These are phyloP conservation scores for Gracilaria domingensis DNA, from an alignment of 23 red algal species.

Conservation along the genomic window DNA sequence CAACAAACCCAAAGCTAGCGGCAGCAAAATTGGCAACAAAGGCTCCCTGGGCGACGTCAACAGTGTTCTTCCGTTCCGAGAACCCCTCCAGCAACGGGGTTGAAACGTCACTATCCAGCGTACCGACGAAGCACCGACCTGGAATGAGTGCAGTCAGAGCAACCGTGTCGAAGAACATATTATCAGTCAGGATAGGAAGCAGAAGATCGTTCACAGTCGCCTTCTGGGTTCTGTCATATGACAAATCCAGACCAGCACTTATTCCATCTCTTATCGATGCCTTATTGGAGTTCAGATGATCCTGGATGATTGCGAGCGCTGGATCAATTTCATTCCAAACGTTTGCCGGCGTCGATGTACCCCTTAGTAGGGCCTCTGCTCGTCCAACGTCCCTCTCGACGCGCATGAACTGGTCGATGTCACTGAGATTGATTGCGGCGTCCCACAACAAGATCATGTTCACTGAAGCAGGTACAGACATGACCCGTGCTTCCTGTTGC, in stretches of 20 bases:
- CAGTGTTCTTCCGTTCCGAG: constrained; percentile 73
- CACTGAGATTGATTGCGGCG: constrained; percentile 78
- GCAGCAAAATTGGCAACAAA: constrained; percentile 74
- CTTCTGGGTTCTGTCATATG: constrained; percentile 88
- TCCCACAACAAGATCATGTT: constrained; percentile 95
- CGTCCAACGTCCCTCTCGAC: constrained; percentile 84
- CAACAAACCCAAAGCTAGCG: constrained; percentile 84
- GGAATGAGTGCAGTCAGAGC: constrained; percentile 85
- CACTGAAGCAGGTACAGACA: constrained; percentile 92
- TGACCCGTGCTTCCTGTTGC: too few relatives aligned
- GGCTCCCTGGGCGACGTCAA: constrained; percentile 51
- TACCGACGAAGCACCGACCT: constrained; percentile 84
- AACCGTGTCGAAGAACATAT: constrained; percentile 61
- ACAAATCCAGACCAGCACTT: constrained; percentile 88
- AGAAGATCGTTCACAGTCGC: constrained; percentile 77
- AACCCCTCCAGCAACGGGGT: constrained; percentile 85
- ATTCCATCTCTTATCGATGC: constrained; percentile 70
- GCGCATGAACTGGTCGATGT: constrained; percentile 96
- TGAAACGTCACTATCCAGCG: constrained; percentile 88
- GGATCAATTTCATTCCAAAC: constrained; percentile 91
- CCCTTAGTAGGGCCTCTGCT: constrained; percentile 80
- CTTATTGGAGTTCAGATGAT: constrained; percentile 24
- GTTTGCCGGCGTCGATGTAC: constrained; percentile 77
- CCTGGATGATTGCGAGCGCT: constrained; percentile 82
- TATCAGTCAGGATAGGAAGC: constrained; percentile 85